These are phyloP conservation scores for Aspergillus chevalieri DNA, from an alignment of 2,329 filamentous ascomycete genomes.

Conservation along the genomic window DNA sequence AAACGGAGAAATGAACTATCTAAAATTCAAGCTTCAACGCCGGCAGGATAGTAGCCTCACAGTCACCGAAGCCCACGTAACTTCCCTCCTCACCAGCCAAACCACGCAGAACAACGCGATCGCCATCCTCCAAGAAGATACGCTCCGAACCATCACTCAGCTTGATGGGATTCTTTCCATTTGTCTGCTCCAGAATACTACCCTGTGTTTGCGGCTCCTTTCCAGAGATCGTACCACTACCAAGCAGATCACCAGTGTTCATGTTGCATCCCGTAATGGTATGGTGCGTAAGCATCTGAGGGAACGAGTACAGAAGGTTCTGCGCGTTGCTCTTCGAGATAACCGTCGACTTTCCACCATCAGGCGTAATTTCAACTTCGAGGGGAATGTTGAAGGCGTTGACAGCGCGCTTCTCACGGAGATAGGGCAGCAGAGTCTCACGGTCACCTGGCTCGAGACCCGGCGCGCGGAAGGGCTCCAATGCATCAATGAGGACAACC, in stretches of 20 bases:
- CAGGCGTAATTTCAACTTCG: slow-evolving; percentile 51
- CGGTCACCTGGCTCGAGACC: slow-evolving; percentile 51
- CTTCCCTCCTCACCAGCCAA: slow-evolving; percentile 59
- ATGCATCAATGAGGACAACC: slow-evolving; percentile 70
- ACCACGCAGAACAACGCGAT: slow-evolving; percentile 62
- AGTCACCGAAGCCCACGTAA: slow-evolving; percentile 73
- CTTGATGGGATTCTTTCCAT: slow-evolving; percentile 60
- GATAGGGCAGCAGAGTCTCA: slow-evolving; percentile 53
- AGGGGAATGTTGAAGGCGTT: slow-evolving; percentile 65
- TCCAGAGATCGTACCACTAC: slow-evolving; percentile 73
- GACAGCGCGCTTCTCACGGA: slow-evolving; percentile 53
- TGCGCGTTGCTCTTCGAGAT: slow-evolving; percentile 57
- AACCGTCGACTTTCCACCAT: slow-evolving; percentile 48
- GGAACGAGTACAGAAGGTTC: slow-evolving; percentile 73
- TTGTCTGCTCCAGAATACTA: slow-evolving; percentile 65
- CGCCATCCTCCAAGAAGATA: slow-evolving; percentile 67
- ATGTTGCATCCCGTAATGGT: slow-evolving; percentile 69
- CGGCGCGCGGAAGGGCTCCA: slow-evolving; percentile 59
- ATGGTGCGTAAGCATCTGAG: slow-evolving; percentile 77
- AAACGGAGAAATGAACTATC: slow-evolving; percentile 1
- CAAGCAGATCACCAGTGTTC: slow-evolving; percentile 67
- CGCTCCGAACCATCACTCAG: slow-evolving; percentile 61
- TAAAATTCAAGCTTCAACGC: slow-evolving; percentile 26
- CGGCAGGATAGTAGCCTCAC: slow-evolving; percentile 56
- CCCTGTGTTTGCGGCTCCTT: slow-evolving; percentile 54